Conservation (phyloP, 169 alveolate species). For the Fabrea salina region DNA sequence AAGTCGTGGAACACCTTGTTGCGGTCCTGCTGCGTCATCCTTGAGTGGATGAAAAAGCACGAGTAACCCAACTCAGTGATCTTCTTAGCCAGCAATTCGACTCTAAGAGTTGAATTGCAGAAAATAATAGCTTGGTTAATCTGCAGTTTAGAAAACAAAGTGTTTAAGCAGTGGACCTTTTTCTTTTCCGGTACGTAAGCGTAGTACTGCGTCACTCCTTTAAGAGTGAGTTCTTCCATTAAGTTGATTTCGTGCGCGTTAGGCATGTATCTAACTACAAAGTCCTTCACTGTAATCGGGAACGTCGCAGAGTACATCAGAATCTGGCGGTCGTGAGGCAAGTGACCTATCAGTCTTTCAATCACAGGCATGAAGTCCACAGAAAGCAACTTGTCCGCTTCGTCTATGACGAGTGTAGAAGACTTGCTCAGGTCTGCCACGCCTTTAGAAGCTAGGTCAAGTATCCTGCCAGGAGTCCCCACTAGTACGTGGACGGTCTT, state of each 20-base stretch:
- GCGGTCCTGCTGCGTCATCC: conserved; percentile 96
- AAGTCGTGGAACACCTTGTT: conserved; percentile 96
- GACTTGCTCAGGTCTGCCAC: conserved; percentile 89
- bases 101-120: conserved; percentile 96
- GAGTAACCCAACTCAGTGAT: conserved; percentile 97
- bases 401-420: conserved; percentile 95
- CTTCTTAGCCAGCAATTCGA: conserved; percentile 96
- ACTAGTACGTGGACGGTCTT: conserved; percentile 98
- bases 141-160: conserved; percentile 95
- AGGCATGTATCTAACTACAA: conserved; percentile 97
- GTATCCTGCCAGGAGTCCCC: conserved; percentile 99
- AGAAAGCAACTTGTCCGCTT: conserved; percentile 99
- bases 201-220: conserved; percentile 97
- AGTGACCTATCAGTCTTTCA: conserved; percentile 94
- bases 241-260: conserved; percentile 97
- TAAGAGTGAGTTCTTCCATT: conserved; percentile 97
- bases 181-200: conserved; percentile 98
- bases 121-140: conserved; percentile 99
- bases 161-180: conserved; percentile 98
- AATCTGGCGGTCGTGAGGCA: conserved; percentile 95
- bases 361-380: conserved; percentile 97
- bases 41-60: conserved; percentile 96
- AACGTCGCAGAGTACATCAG: conserved; percentile 98
- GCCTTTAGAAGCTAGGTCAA: conserved; percentile 95
- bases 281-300: conserved; percentile 96